Base-by-base conservation (phyloP, 208 protist species). In the Wallacemonas sp. region DNA sequence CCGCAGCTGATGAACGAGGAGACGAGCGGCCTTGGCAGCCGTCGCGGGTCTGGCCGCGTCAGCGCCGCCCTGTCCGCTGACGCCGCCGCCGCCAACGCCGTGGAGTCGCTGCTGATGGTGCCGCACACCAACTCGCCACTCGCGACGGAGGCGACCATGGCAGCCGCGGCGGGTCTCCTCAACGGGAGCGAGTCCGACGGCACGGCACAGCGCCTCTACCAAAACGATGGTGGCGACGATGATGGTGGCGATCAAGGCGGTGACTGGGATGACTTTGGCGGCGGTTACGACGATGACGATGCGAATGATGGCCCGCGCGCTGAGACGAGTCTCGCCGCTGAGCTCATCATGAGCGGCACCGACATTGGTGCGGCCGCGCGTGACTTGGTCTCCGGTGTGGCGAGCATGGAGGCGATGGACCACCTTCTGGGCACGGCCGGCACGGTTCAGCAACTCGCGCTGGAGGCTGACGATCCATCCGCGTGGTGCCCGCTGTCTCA, bases 391-490 rank as follows among this genome's bases (percentile, higher is more conserved):
- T 81, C 78, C 2, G 90, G 87, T 19, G 69, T 68, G 11, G 61
- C 74, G 8, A 87, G 89, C 62, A 62, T 96, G 64, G 77, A 89
- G 56, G 71, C 76, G 30, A 75, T 90, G 64, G 88, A 93, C 49
- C 63, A 65, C 4, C 71, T 85, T 14, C 82, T 88, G 44, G 56
- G 54, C 62, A 55, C 58, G 4, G 38, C 65, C 26, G 67, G 68
- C n/a, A 39, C 52, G 14, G 62, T 69, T 24, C 74, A 76, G 38
- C 85, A 84, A 47, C 77, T 93, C 32, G 87, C 87, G 4, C 77
- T 96, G 16, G 87, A 91, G 72, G 87, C 83, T 12, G 90, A 94
- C 26, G 78, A 92, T 65, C 85, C 83, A 17, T 67, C 71, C 0
- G 70, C 66, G 49, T 94, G 90, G 88, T 93, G 83, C 66, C 88